Percentiles rank a stretch among this genome's conserved stretches.
These are phyloP conservation scores for Solanum chiquidenum DNA, from an alignment of 257 asterid species.

Conservation along the genomic window DNA sequence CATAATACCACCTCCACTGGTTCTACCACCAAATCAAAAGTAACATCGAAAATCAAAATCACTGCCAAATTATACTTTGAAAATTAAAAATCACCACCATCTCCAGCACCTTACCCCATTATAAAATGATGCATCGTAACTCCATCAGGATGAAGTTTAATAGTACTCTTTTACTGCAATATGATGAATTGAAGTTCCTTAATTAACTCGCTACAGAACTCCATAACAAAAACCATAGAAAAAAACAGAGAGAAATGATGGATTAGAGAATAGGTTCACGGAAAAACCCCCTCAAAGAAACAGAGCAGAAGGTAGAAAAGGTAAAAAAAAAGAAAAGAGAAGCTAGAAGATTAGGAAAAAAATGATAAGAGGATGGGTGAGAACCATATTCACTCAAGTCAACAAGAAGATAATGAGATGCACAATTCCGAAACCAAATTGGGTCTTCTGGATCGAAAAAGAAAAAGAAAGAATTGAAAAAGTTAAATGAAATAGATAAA, in stretches of 20 bases:
- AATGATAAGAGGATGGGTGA: neutral
- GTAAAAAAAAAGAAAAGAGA: neutral
- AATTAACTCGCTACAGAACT: neutral
- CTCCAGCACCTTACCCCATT: neutral
- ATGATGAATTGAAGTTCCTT: neutral
- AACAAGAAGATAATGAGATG: neutral
- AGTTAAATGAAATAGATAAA: neutral
- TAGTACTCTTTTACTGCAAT: neutral
- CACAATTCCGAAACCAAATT: neutral
- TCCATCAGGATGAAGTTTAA: neutral
- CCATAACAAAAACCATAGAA: neutral
- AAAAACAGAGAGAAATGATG: neutral
- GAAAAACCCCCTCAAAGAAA: neutral
- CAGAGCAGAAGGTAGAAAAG: neutral
- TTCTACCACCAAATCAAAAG: neutral
- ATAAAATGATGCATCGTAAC: neutral
- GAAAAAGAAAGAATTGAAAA: neutral
- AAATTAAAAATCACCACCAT: neutral
- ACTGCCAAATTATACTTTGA: neutral
- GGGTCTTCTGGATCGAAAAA: neutral
- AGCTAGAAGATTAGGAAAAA: neutral
- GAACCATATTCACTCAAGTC: neutral
- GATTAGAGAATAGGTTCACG: neutral
- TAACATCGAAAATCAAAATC: neutral
- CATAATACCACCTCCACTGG: neutral